Conservation (phyloP, 2,329 filamentous ascomycete species). For the Trichoderma koningiopsis region DNA sequence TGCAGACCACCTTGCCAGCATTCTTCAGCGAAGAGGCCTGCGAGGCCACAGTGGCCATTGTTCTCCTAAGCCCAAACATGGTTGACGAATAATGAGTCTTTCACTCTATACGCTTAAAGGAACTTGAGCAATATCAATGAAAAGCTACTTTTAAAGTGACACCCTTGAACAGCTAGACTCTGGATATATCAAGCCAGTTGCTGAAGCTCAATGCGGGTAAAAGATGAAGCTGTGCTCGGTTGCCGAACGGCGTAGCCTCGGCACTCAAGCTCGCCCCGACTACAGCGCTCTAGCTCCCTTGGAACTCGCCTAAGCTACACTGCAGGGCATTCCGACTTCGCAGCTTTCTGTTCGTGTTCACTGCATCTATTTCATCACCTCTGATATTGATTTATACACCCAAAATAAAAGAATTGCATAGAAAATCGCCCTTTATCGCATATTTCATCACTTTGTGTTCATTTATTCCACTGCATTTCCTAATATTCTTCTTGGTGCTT, state of each 20-base stretch:
- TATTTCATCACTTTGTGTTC: neutral
- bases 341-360: neutral
- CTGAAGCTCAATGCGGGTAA: neutral
- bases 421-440: neutral
- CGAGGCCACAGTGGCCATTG: conserved; percentile 45
- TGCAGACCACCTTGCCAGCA: conserved; percentile 81
- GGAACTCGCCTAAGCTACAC: neutral
- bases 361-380: neutral
- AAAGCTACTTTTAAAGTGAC: neutral
- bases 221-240: neutral
- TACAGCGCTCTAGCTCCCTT: neutral
- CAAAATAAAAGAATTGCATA: neutral
- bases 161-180: neutral
- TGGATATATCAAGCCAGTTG: neutral
- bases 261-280: neutral
- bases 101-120: neutral
- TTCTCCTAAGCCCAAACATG: conserved; percentile 44
- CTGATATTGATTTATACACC: neutral
- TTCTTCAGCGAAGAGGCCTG: conserved; percentile 51
- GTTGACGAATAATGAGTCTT: conserved; percentile 19
- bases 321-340: conserved; percentile 7
- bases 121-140: neutral
- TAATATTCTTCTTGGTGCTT: neutral
- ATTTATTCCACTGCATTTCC: neutral
- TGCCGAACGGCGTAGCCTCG: conserved; percentile 20